Conservation (phyloP, 148 eudicot genomes). For the Chenopodium suecicum region DNA sequence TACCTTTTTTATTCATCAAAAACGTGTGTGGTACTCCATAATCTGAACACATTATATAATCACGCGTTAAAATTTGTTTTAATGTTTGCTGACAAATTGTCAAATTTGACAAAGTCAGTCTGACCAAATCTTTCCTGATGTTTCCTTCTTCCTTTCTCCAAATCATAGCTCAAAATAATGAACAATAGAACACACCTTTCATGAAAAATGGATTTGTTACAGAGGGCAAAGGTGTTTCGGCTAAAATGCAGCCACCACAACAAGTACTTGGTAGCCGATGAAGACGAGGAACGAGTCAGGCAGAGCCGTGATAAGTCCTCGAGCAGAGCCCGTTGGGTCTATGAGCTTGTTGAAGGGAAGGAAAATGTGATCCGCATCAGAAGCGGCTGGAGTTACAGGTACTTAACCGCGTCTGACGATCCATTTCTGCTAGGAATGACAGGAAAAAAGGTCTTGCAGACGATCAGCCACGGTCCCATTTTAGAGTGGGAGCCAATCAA, state of each 20-base stretch:
- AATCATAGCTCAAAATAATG: neutral
- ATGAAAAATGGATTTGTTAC: constrained; percentile 54
- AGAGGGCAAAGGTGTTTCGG: constrained; percentile 30
- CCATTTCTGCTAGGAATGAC: constrained; percentile 32
- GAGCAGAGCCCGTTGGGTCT: constrained; percentile 21
- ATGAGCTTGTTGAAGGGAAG: constrained; percentile 28
- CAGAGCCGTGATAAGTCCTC: constrained; percentile 25
- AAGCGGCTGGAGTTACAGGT: constrained; percentile 25
- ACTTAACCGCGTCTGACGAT: constrained; percentile 30
- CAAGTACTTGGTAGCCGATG: constrained; percentile 36
- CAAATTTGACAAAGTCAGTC: neutral
- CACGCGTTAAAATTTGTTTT: too few relatives aligned
- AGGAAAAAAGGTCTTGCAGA: constrained; percentile 27
- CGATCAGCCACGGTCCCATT: constrained; percentile 14
- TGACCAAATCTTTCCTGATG: neutral
- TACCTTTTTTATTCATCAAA: too few relatives aligned
- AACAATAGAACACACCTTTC: neutral
- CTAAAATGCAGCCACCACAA: constrained; percentile 36
- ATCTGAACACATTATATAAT: too few relatives aligned
- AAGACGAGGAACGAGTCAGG: constrained; percentile 27
- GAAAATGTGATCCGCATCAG: constrained; percentile 24
- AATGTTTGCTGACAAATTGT: neutral
- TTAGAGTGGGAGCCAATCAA: constrained; percentile 37
- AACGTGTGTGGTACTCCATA: too few relatives aligned
- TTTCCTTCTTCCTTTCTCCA: too few relatives aligned